These are phyloP conservation scores for Trichoderma atrobrunneum DNA, from an alignment of 2,329 filamentous ascomycete genomes.

Conservation along the genomic window DNA sequence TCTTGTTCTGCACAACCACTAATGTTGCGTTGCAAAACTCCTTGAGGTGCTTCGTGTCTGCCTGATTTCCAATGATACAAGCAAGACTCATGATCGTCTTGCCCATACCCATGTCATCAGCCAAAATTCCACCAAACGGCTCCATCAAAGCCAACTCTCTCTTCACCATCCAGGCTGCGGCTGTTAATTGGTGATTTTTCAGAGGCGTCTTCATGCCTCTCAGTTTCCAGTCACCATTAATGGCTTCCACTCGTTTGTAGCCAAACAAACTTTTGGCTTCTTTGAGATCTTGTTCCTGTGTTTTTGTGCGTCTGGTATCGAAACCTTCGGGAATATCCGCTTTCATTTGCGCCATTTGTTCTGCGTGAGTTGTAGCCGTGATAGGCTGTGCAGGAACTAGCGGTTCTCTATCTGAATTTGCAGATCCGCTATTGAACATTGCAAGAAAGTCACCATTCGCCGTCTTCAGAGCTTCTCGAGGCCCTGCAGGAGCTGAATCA, in stretches of 20 bases:
- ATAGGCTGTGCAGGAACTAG: no score
- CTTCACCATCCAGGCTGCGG: slow-evolving; percentile 51
- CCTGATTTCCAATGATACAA: not conserved
- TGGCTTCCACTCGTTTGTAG: slow-evolving; percentile 14
- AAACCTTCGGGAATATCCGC: no score
- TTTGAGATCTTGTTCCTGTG: slow-evolving; percentile 22
- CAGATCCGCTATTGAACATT: no score
- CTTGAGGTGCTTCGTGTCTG: slow-evolving; percentile 33
- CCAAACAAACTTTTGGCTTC: slow-evolving; percentile 25
- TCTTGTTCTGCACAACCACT: slow-evolving; percentile 31
- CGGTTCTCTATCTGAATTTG: no score
- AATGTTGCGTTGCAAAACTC: slow-evolving; percentile 38
- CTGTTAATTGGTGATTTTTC: slow-evolving; percentile 50
- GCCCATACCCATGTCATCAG: slow-evolving; percentile 63
- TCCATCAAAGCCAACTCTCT: slow-evolving; percentile 40
- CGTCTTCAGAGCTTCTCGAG: no score
- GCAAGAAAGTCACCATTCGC: no score
- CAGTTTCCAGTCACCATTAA: slow-evolving; percentile 15
- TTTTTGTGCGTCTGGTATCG: slow-evolving; percentile 10
- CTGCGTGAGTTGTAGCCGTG: no score
- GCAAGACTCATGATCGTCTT: slow-evolving; percentile 74
- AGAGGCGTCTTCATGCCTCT: slow-evolving; percentile 32
- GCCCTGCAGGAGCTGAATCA: no score
- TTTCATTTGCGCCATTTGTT: no score
- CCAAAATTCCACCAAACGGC: slow-evolving; percentile 39